Base-by-base conservation (phyloP, 2,329 filamentous ascomycete genomes). In the Penicillium digitatum region DNA sequence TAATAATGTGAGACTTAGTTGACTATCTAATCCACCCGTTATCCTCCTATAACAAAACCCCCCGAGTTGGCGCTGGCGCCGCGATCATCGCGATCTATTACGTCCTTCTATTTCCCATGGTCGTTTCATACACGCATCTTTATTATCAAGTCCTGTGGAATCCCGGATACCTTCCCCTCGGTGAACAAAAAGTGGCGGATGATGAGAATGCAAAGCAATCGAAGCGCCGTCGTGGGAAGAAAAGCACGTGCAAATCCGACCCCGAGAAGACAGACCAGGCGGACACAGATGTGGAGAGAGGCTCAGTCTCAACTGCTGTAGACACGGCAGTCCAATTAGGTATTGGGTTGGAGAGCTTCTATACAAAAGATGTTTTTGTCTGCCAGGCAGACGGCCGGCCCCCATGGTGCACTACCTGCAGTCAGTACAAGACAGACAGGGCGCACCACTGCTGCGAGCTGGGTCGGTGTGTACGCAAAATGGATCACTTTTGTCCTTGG, bases 401-500 rank as follows among this genome's bases (percentile, higher is more conserved):
- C 0, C 83, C 85, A 31, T 97, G 90, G 85, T 99, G 93, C 74
- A 86, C 86, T 4, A 82, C 84, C 49, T 99, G 93, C 70, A 83
- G 83, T 53, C 89, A 87, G 61, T 96, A 89, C 84, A 97, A 96
- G 72, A 86, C 88, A 0, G 93, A 96, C 67, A 82, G 93, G 3
- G 83, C 88, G 2, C 91, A 96, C 69, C 93, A 97, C 72, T 95
- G 88, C 67, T 86, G 86, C 49, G 89, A 95, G 68, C 78, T 94
- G 12, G 84, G 84, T 47, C 82, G 90, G 40, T 97, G 93, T 67
- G 88, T 95, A 22, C 78, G 82, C 38, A 94, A 94, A 66, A 94
- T 96, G 88, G 93, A 97, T 60, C 93, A 97, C 69, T 94, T 92
- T 66, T 99, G 94, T 67, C 94, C 93, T 0, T 97, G 86, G 84